Conservation (phyloP, 345 rosid genomes). For the Aurinia saxatilis region DNA sequence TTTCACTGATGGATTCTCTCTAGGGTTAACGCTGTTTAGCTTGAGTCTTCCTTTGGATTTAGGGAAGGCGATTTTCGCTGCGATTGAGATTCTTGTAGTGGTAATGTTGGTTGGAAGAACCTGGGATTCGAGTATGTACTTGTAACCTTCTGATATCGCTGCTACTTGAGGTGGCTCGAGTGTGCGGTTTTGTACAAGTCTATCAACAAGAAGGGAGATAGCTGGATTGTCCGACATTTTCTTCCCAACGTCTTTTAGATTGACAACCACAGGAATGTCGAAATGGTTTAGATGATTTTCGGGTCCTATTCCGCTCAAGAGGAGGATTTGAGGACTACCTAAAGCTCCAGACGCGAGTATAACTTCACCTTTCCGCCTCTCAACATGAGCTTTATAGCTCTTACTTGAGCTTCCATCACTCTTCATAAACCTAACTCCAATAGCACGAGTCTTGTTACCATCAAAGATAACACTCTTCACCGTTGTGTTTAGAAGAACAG, state of each 20-base stretch:
- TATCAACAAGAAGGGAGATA: conserved; percentile 37
- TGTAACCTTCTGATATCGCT: conserved; percentile 48
- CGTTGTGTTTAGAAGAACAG: conserved; percentile 56
- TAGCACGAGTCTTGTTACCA: conserved; percentile 31
- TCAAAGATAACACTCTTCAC: conserved; percentile 46
- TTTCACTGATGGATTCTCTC: conserved; percentile 55
- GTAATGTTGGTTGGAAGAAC: conserved; percentile 40
- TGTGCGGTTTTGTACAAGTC: conserved; percentile 33
- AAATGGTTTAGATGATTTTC: conserved; percentile 37
- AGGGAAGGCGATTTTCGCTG: conserved; percentile 61
- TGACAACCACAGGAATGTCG: conserved; percentile 33
- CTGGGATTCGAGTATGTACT: conserved; percentile 48
- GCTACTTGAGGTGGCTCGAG: conserved; percentile 64
- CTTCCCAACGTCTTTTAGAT: conserved; percentile 42
- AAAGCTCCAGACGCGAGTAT: conserved; percentile 68
- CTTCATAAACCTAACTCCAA: conserved; percentile 51
- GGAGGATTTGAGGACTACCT: conserved; percentile 69
- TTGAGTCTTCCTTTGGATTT: conserved; percentile 58
- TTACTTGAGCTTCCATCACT: conserved; percentile 40
- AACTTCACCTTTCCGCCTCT: conserved; percentile 45
- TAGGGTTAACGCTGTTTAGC: conserved; percentile 43
- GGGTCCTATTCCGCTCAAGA: conserved; percentile 69
- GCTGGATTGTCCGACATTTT: conserved; percentile 62
- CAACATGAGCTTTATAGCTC: conserved; percentile 47
- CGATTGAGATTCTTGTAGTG: conserved; percentile 43